These are phyloP conservation scores for Oropetium thomaeum DNA, from an alignment of 176 grass and related monocot genomes.

Conservation along the genomic window DNA sequence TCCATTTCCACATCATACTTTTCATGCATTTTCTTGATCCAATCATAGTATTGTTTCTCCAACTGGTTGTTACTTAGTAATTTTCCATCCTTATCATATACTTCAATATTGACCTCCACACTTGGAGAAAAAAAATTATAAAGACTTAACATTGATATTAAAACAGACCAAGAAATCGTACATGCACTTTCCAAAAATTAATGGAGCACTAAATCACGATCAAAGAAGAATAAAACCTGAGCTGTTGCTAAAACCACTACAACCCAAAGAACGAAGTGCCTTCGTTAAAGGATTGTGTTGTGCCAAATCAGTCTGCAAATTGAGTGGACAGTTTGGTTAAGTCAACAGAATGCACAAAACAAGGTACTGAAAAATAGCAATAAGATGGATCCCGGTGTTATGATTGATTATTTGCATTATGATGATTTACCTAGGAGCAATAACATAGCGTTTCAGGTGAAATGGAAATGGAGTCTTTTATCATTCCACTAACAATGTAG, in stretches of 20 bases:
- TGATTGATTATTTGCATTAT: too few relatives aligned
- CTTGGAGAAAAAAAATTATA: conserved; percentile 2
- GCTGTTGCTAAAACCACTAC: conserved; percentile 18
- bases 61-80: conserved; percentile 23
- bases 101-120: conserved; percentile 35
- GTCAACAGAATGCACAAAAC: background rate
- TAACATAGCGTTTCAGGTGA: too few relatives aligned
- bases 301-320: conserved; percentile 50
- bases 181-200: background rate
- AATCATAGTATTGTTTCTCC: conserved; percentile 40
- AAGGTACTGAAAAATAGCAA: background rate
- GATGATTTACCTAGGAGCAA: too few relatives aligned
- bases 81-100: conserved; percentile 25
- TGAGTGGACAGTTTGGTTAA: background rate
- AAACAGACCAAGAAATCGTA: background rate
- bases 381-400: too few relatives aligned
- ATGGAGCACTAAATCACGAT: background rate
- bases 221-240: conserved; percentile 24
- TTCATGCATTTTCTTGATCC: conserved; percentile 55
- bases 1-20: conserved; percentile 53
- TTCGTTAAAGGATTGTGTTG: conserved; percentile 43
- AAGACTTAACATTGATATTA: background rate
- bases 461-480: too few relatives aligned
- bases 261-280: conserved; percentile 37
- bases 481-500: too few relatives aligned